Conservation (phyloP, 2,329 filamentous ascomycete genomes). For the Epichloe typhina region DNA sequence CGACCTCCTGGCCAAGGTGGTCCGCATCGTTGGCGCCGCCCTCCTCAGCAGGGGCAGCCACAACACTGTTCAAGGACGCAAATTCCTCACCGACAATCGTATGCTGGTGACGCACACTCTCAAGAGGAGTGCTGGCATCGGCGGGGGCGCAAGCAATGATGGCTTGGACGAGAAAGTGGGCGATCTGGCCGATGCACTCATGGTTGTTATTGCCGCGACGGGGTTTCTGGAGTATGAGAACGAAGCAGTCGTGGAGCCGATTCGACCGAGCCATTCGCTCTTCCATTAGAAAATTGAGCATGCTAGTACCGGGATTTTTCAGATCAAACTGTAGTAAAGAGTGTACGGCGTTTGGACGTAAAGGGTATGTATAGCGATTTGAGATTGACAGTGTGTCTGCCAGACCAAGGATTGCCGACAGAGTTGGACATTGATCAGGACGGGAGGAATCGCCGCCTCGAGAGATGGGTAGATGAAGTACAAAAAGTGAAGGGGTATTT, state of each 20-base stretch:
- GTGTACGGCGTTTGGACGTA: conserved; percentile 13
- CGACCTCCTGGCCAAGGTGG: conserved; percentile 63
- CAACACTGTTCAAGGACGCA: conserved; percentile 66
- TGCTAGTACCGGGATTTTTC: neutral
- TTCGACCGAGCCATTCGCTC: conserved; percentile 19
- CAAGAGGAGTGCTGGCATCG: conserved; percentile 76
- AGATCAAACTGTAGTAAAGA: no score
- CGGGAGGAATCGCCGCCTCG: no score
- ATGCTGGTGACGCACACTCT: conserved; percentile 78
- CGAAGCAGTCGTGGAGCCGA: conserved; percentile 20
- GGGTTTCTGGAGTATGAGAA: conserved; percentile 60
- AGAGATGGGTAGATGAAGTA: no score
- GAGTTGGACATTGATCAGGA: no score
- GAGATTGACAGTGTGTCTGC: neutral
- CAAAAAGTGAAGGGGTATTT: no score
- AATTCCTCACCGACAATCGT: conserved; percentile 72
- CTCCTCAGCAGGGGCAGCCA: conserved; percentile 71
- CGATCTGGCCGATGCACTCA: conserved; percentile 73
- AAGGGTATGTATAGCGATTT: neutral
- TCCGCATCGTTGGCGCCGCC: conserved; percentile 70
- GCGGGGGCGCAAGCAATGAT: conserved; percentile 27
- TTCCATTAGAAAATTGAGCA: conserved; percentile 24
- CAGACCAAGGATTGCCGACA: no score
- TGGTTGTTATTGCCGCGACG: conserved; percentile 69
- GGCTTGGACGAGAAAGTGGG: conserved; percentile 48